phyloP scores from a whole-genome alignment of 1,284 basidiomycete genomes.

The Ceratobasidium sp. region DNA sequence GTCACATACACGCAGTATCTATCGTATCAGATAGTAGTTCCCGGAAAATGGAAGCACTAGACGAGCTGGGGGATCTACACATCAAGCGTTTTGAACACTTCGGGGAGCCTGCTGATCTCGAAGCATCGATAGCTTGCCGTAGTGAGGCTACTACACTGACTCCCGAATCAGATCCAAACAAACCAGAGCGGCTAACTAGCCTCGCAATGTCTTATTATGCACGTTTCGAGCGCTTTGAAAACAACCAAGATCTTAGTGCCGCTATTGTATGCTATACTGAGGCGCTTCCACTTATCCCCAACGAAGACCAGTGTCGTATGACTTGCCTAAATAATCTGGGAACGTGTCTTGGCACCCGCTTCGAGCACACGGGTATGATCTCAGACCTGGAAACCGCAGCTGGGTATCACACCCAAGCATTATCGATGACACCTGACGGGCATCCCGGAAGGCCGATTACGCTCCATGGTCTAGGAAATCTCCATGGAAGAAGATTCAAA shows the following conservation, averaged over 20 bases:
- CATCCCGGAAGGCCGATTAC: background rate
- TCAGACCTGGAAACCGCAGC: background rate
- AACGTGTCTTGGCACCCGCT: no score
- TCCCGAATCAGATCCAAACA: background rate
- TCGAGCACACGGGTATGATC: background rate
- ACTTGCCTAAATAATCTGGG: background rate
- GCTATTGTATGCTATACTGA: background rate
- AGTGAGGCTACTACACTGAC: background rate
- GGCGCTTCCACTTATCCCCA: background rate
- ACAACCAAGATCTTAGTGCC: background rate
- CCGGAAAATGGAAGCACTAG: background rate
- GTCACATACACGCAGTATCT: background rate
- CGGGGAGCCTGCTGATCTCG: background rate
- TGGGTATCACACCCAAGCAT: background rate
- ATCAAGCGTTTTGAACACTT: background rate
- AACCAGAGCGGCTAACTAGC: background rate
- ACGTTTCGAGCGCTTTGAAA: background rate
- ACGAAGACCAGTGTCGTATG: background rate
- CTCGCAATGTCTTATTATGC: background rate
- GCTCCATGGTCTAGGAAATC: background rate
- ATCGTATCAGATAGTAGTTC: background rate
- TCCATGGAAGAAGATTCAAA: background rate
- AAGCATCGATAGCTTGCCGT: background rate
- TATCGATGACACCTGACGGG: background rate
- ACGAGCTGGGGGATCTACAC: background rate